phyloP scores from a whole-genome alignment of 768 basidiomycete species.

The Tephrocybe sp. region DNA sequence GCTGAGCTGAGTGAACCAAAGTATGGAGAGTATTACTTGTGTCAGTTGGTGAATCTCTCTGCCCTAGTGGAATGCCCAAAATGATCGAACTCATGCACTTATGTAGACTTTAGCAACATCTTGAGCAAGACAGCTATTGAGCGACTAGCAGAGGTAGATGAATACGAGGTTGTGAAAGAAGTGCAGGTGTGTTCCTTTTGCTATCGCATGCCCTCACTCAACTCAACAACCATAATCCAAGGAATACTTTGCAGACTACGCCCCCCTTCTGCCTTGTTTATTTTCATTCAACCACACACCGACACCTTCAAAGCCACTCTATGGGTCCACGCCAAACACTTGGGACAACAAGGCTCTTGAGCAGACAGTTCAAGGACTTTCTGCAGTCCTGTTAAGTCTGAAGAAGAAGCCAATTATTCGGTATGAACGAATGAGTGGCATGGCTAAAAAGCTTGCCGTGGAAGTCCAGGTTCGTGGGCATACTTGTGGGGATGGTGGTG shows the following conservation, averaged over 20 bases:
- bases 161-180: conserved; percentile 95
- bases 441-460: conserved; percentile 86
- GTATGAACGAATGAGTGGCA: conserved; percentile 89
- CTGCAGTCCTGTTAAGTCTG: conserved; percentile 86
- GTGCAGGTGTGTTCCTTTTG: conserved; percentile 72
- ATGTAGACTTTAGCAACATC: conserved; percentile 91
- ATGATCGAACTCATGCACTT: conserved; percentile 19
- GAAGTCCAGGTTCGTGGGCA: conserved; percentile 72
- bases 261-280: conserved; percentile 80
- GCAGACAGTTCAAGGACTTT: conserved; percentile 76
- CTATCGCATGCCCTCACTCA: neutral
- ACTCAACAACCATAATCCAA: conserved; percentile 25
- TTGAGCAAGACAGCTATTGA: conserved; percentile 90
- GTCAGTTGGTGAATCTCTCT: conserved; percentile 82
- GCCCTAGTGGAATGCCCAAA: conserved; percentile 21
- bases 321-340: conserved; percentile 66
- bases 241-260: conserved; percentile 99
- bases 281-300: conserved; percentile 87
- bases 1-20: conserved; percentile 85
- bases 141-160: conserved; percentile 89
- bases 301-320: conserved; percentile 59
- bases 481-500: neutral
- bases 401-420: conserved; percentile 96
- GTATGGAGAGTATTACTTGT: conserved; percentile 98
- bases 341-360: conserved; percentile 79